Conservation (phyloP, 495 filamentous ascomycete species). For the Daldinia decipiens region DNA sequence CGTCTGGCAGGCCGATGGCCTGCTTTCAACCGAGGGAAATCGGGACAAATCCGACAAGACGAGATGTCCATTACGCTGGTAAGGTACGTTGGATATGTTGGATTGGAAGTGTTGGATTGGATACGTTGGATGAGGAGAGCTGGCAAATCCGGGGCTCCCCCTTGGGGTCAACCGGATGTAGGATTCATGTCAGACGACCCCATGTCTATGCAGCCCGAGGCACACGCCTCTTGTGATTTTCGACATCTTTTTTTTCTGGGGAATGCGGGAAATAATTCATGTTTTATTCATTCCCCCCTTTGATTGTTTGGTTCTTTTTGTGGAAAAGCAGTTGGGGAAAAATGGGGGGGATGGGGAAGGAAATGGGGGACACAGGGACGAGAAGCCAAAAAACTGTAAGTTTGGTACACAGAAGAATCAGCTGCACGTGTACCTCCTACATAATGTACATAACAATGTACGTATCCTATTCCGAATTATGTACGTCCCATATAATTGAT, state of each 20-base stretch:
- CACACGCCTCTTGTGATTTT: constrained; percentile 28
- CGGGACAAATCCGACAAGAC: constrained; percentile 40
- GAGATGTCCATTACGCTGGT: constrained; percentile 28
- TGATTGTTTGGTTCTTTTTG: constrained; percentile 6
- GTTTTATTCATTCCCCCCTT: constrained; percentile 17
- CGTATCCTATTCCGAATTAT: not conserved
- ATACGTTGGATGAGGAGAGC: constrained; percentile 2
- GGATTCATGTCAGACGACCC: constrained; percentile 46
- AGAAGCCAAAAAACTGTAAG: not conserved
- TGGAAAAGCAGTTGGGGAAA: constrained; percentile 20
- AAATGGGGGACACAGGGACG: constrained; percentile 1
- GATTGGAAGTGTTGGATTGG: constrained; percentile 11
- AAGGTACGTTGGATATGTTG: constrained; percentile 1
- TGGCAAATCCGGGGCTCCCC: constrained; percentile 43
- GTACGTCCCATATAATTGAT: not conserved
- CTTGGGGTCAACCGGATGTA: constrained; percentile 43
- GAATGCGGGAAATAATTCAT: constrained; percentile 45
- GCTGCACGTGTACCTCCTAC: too few species aligned
- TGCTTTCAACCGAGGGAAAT: constrained; percentile 26
- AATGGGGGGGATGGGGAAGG: constrained; percentile 2
- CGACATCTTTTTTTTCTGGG: constrained; percentile 34
- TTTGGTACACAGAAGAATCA: not conserved
- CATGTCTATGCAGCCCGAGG: constrained; percentile 39
- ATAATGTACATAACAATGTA: not conserved
- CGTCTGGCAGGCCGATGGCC: constrained; percentile 3